phyloP scores from a whole-genome alignment of 2,329 filamentous ascomycete genomes.

The Nemania sp. region DNA sequence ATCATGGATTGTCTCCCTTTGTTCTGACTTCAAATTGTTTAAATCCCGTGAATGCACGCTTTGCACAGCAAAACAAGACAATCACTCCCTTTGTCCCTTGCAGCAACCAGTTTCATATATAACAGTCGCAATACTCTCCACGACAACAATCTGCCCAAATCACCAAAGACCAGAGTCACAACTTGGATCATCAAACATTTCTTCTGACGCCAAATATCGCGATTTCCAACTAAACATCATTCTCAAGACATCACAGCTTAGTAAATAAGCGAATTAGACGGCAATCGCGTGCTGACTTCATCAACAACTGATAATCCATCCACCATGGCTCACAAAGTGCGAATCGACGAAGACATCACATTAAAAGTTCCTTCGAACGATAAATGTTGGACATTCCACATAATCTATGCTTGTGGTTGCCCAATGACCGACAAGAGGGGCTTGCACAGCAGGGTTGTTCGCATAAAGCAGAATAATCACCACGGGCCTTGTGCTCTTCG shows the following conservation, averaged over 20 bases:
- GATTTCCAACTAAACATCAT: background rate
- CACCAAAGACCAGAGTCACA: background rate
- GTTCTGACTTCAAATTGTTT: background rate
- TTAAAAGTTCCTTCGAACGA: slow-evolving; percentile 12
- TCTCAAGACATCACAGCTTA: background rate
- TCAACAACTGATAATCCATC: background rate
- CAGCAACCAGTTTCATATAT: background rate
- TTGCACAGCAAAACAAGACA: background rate
- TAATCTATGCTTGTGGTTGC: slow-evolving; percentile 23
- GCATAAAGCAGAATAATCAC: slow-evolving; percentile 25
- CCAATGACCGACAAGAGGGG: background rate
- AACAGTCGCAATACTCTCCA: too few relatives aligned
- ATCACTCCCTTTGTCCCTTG: background rate
- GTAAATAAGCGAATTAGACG: too few relatives aligned
- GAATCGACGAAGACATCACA: slow-evolving; percentile 7
- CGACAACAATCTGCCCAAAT: background rate
- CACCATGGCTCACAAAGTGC: background rate
- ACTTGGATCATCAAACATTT: background rate
- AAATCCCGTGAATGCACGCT: background rate
- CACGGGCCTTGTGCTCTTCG: slow-evolving; percentile 14
- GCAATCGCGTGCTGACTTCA: background rate
- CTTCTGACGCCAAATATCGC: background rate
- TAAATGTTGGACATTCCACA: slow-evolving; percentile 23
- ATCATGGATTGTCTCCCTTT: background rate
- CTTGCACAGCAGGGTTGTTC: slow-evolving; percentile 9